phyloP scores from a whole-genome alignment of 179 eudicot species.

The Drosera spatulata region DNA sequence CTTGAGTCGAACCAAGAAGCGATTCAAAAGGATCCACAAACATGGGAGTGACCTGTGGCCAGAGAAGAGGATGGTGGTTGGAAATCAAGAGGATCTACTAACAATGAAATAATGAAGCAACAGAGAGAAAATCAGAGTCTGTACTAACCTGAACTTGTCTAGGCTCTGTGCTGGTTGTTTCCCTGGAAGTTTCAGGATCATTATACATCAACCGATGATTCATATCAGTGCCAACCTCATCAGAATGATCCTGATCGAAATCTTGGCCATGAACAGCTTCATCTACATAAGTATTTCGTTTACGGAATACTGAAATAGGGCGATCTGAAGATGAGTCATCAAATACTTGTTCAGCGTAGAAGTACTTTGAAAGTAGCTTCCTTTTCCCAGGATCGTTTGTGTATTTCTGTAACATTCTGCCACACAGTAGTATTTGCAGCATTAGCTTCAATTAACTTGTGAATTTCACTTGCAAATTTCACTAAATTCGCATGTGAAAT shows the following conservation, averaged over 20 bases:
- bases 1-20: too few relatives aligned
- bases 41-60: too few relatives aligned
- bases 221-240: slow-evolving; percentile 4
- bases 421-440: neutral
- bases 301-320: slow-evolving; percentile 19
- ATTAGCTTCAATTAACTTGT: too few relatives aligned
- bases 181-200: slow-evolving; percentile 6
- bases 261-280: slow-evolving; percentile 8
- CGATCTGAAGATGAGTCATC: slow-evolving; percentile 23
- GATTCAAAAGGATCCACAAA: too few relatives aligned
- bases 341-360: slow-evolving; percentile 24
- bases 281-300: slow-evolving; percentile 17
- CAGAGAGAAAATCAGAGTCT: slow-evolving; percentile 1
- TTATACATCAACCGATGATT: slow-evolving; percentile 8
- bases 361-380: slow-evolving; percentile 23
- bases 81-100: too few relatives aligned
- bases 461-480: too few relatives aligned
- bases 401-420: slow-evolving; percentile 28
- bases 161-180: slow-evolving; percentile 9
- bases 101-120: too few relatives aligned
- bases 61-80: too few relatives aligned
- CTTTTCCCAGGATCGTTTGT: slow-evolving; percentile 26
- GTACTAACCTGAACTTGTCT: slow-evolving; percentile 21
- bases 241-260: slow-evolving; percentile 9
- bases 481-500: too few relatives aligned